Conservation (phyloP, 1,284 basidiomycete species). For the Cystobasidium sp. region DNA sequence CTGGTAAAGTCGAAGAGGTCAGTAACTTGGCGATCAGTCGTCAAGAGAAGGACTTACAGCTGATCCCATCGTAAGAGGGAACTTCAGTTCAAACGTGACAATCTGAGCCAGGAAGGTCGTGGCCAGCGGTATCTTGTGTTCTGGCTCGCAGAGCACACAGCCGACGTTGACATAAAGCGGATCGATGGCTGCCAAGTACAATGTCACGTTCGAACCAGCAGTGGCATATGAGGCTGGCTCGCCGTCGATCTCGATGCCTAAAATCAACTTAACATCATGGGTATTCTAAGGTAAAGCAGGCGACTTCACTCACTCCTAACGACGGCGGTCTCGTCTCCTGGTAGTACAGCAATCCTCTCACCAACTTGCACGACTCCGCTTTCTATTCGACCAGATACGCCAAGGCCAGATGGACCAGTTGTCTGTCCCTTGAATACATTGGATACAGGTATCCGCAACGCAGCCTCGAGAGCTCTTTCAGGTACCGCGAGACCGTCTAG, state of each 20-base stretch:
- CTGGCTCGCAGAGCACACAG: constrained; percentile 80
- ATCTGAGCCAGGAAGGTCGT: constrained; percentile 81
- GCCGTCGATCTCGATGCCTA: constrained; percentile 86
- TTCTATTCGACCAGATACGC: constrained; percentile 83
- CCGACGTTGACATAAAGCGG: constrained; percentile 82
- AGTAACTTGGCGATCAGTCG: not conserved
- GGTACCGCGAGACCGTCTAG: constrained; percentile 61
- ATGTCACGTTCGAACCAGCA: constrained; percentile 83
- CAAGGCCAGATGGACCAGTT: constrained; percentile 70
- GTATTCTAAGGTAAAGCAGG: not conserved
- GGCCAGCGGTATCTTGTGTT: constrained; percentile 72
- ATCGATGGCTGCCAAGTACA: constrained; percentile 84
- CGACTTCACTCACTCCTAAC: constrained; percentile 69
- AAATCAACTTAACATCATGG: not conserved
- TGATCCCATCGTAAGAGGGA: constrained; percentile 85
- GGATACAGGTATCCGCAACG: constrained; percentile 85
- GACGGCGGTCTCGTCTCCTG: constrained; percentile 85
- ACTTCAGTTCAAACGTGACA: constrained; percentile 88
- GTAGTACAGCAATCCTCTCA: constrained; percentile 80
- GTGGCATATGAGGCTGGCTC: constrained; percentile 81
- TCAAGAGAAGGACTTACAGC: constrained; percentile 63
- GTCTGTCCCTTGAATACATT: constrained; percentile 90
- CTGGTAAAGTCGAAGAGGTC: constrained; percentile 58
- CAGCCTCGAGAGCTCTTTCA: constrained; percentile 67
- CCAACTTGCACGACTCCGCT: constrained; percentile 90